Evolutionary conservation across 2,329 filamentous ascomycete genomes (phyloP).

Genomic region (Colletotrichum tofieldiae): DNA sequence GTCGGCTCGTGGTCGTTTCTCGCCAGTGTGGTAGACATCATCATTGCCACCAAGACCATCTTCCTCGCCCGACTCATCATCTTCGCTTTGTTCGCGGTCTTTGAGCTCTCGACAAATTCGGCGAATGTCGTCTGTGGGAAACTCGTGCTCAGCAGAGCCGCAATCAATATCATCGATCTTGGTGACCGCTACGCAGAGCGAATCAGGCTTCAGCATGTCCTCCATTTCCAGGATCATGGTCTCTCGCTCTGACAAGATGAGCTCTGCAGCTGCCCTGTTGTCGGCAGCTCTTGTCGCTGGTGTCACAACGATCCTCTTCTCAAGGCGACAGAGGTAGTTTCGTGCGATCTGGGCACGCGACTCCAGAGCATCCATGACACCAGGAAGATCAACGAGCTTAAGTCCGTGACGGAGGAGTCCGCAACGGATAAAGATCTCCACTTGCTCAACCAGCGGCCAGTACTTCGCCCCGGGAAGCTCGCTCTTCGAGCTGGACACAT

Average conservation of each 20-base stretch:
- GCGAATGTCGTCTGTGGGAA: background rate
- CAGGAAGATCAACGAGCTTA: constrained; percentile 44
- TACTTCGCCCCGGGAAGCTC: background rate
- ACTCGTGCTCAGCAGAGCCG: constrained; percentile 24
- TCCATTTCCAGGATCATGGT: constrained; percentile 40
- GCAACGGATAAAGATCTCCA: constrained; percentile 35
- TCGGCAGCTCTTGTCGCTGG: constrained; percentile 41
- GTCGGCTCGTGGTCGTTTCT: background rate
- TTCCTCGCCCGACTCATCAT: background rate
- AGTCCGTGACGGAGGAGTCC: constrained; percentile 40
- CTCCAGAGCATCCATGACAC: constrained; percentile 41
- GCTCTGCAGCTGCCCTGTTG: constrained; percentile 41
- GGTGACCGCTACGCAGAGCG: constrained; percentile 39
- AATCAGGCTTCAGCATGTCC: constrained; percentile 28
- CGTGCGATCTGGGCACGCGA: constrained; percentile 35
- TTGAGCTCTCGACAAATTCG: background rate
- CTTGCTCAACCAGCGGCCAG: constrained; percentile 44
- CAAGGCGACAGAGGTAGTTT: constrained; percentile 24
- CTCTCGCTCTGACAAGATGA: constrained; percentile 37
- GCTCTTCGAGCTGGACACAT: constrained; percentile 27
- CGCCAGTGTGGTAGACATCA: background rate
- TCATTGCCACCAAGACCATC: background rate
- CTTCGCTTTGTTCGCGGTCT: background rate
- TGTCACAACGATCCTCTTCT: constrained; percentile 39
- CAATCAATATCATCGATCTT: constrained; percentile 42